These are phyloP conservation scores for Knufia petricola DNA, from an alignment of 2,329 filamentous ascomycete genomes.

Conservation along the genomic window DNA sequence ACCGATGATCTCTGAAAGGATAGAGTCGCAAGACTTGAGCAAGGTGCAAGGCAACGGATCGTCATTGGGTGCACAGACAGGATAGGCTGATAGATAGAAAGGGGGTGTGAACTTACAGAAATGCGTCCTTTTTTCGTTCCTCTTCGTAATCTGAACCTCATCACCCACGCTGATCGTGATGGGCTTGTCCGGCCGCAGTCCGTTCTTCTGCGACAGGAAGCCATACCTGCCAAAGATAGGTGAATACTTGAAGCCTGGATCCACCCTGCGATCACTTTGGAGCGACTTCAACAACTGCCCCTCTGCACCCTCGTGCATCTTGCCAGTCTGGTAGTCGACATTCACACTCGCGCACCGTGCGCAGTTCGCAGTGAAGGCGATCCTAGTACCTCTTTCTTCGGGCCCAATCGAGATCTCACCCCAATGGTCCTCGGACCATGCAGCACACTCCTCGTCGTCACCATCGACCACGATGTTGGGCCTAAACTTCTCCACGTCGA, in stretches of 20 bases:
- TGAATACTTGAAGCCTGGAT: conserved; percentile 56
- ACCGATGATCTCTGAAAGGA: not conserved
- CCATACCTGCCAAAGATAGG: conserved; percentile 67
- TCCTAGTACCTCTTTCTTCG: conserved; percentile 23
- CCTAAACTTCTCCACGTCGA: conserved; percentile 61
- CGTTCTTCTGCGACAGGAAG: conserved; percentile 40
- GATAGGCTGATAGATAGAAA: not conserved
- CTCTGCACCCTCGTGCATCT: conserved; percentile 44
- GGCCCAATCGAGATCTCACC: conserved; percentile 44
- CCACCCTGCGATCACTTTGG: conserved; percentile 60
- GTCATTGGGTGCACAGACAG: not conserved
- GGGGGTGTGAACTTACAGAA: conserved; percentile 42
- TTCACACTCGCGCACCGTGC: conserved; percentile 60
- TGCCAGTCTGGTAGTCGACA: conserved; percentile 60
- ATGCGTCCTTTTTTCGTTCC: conserved; percentile 43
- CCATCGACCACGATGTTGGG: conserved; percentile 63
- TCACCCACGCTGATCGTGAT: conserved; percentile 47
- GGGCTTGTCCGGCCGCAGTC: conserved; percentile 24
- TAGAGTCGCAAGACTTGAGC: not conserved
- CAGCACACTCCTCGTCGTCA: conserved; percentile 28
- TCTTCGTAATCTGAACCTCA: conserved; percentile 43
- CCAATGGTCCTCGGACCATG: conserved; percentile 68
- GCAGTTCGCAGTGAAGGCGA: conserved; percentile 61
- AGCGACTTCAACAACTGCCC: conserved; percentile 60
- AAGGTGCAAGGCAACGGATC: no score